These are phyloP conservation scores for Saccharomycopsis oosterbeekiorum DNA, from an alignment of 805 yeast genomes.

Conservation along the genomic window DNA sequence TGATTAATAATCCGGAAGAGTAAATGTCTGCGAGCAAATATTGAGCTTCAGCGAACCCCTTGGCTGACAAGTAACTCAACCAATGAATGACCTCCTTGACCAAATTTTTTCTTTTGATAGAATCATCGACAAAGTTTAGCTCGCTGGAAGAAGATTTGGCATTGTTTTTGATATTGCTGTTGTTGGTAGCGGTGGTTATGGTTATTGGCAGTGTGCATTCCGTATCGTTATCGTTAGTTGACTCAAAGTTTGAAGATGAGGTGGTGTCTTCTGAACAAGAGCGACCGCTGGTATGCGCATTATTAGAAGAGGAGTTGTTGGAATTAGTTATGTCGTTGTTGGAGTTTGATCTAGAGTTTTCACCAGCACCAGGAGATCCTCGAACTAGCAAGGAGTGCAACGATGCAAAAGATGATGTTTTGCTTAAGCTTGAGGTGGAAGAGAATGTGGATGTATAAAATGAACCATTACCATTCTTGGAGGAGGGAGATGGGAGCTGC, in stretches of 20 bases:
- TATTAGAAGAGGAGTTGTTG: not conserved
- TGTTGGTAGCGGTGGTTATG: not conserved
- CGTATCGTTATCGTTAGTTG: not conserved
- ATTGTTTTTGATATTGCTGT: not conserved
- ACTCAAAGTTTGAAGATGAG: not conserved
- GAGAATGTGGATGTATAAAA: not conserved
- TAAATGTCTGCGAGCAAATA: slow-evolving; percentile 82
- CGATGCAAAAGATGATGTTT: not conserved
- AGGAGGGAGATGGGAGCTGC: not conserved
- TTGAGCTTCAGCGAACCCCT: slow-evolving; percentile 83
- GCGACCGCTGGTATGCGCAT: not conserved
- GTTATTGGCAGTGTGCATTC: not conserved
- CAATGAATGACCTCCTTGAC: slow-evolving; percentile 69
- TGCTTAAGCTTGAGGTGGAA: not conserved
- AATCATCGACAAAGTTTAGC: not conserved
- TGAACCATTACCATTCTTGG: not conserved
- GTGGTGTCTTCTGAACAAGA: not conserved
- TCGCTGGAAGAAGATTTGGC: not conserved
- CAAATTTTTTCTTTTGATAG: slow-evolving; percentile 31
- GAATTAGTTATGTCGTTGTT: not conserved
- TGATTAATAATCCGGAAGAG: slow-evolving; percentile 65
- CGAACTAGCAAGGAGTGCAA: not conserved
- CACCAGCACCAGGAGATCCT: not conserved
- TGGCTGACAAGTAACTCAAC: slow-evolving; percentile 61
- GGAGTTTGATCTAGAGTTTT: not conserved